These are phyloP conservation scores for Digitaria exilis DNA, from an alignment of 202 grass and related monocot species.

Conservation along the genomic window DNA sequence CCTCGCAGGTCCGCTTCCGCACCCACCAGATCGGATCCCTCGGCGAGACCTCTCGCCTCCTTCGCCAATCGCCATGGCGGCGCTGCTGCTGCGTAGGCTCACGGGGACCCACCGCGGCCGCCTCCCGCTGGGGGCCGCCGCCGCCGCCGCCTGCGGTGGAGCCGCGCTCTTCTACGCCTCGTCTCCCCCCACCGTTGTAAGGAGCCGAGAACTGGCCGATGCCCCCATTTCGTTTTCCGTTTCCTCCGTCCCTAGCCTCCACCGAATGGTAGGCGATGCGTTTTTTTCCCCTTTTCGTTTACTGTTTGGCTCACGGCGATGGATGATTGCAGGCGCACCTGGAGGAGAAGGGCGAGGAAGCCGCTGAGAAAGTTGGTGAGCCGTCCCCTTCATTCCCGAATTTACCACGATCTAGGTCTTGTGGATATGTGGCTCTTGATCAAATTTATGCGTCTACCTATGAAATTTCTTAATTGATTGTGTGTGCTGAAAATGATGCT, in stretches of 20 bases:
- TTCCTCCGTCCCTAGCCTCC: background rate
- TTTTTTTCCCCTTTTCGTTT: background rate
- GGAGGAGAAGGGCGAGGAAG: slow-evolving; percentile 57
- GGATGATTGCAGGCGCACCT: slow-evolving; percentile 67
- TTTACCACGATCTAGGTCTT: background rate
- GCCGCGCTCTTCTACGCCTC: slow-evolving; percentile 61
- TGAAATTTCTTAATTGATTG: background rate
- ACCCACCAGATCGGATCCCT: slow-evolving; percentile 47
- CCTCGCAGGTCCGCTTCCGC: background rate
- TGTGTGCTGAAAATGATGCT: background rate
- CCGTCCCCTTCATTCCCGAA: slow-evolving; percentile 10
- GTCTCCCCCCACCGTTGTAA: slow-evolving; percentile 56
- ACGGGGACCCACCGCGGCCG: slow-evolving; percentile 39
- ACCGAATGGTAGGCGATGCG: background rate
- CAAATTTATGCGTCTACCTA: background rate
- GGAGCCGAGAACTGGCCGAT: background rate
- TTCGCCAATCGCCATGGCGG: slow-evolving; percentile 41
- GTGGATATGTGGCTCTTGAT: background rate
- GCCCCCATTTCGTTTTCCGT: slow-evolving; percentile 16
- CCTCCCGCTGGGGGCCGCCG: slow-evolving; percentile 51
- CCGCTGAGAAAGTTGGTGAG: slow-evolving; percentile 69
- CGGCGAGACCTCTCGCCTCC: too few relatives aligned
- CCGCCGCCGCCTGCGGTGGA: slow-evolving; percentile 54
- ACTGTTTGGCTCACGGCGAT: slow-evolving; percentile 26
- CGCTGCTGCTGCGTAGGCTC: slow-evolving; percentile 49